Evolutionary conservation across 805 yeast genomes (phyloP).

Genomic region (Pichia membranifaciens): DNA sequence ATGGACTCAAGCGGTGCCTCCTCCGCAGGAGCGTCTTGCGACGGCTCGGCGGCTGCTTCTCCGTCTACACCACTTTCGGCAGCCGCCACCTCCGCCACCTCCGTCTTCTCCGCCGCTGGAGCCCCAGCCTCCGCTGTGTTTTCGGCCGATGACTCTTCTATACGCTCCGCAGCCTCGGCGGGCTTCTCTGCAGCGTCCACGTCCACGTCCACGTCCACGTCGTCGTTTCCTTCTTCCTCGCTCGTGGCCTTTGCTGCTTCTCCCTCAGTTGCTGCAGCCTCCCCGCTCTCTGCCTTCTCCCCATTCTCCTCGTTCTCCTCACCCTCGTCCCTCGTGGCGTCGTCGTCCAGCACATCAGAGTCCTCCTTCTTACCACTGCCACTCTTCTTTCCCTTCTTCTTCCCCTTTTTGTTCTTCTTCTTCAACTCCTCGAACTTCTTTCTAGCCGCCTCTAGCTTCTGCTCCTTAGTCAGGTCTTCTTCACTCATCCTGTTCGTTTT

Average conservation of each 20-base stretch:
- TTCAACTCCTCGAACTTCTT: slow-evolving; percentile 32
- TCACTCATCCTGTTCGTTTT: slow-evolving; percentile 14
- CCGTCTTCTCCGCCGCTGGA: not conserved
- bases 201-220: too few species aligned
- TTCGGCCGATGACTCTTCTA: too few species aligned
- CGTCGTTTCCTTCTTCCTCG: not conserved
- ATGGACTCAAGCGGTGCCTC: slow-evolving; percentile 17
- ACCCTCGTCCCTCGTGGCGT: slow-evolving; percentile 2
- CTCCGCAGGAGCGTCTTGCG: not conserved
- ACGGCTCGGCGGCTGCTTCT: slow-evolving; percentile 2
- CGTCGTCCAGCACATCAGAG: slow-evolving; percentile 6
- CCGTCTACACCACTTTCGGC: not conserved
- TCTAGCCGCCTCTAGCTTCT: slow-evolving; percentile 32
- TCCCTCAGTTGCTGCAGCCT: slow-evolving; percentile 9
- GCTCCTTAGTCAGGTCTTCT: slow-evolving; percentile 30
- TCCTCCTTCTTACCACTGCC: slow-evolving; percentile 7
- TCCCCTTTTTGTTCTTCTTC: slow-evolving; percentile 27
- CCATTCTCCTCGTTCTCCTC: not conserved
- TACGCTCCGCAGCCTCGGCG: too few species aligned
- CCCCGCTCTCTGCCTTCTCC: slow-evolving; percentile 6
- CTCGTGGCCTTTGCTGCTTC: not conserved
- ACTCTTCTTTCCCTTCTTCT: slow-evolving; percentile 19
- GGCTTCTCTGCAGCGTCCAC: too few species aligned
- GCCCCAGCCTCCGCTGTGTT: slow-evolving; percentile 1
- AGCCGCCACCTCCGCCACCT: not conserved